These are phyloP conservation scores for Inosperma sp. DNA, from an alignment of 768 basidiomycete species.

Conservation along the genomic window DNA sequence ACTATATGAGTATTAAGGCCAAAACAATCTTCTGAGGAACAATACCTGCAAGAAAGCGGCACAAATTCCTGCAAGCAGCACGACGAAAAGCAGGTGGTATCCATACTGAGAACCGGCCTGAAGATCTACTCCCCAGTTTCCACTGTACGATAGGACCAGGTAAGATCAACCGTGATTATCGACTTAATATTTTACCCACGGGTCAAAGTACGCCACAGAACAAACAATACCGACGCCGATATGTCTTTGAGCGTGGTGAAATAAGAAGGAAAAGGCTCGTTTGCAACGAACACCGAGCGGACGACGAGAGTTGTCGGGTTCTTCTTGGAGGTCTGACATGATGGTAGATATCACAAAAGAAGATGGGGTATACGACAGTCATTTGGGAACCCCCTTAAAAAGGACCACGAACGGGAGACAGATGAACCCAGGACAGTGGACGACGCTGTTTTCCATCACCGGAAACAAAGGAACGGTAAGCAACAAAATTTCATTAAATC, in stretches of 20 bases:
- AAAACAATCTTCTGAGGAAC: not conserved
- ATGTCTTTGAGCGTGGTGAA: slow-evolving; percentile 57
- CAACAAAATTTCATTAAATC: slow-evolving; percentile 22
- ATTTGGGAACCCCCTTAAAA: not conserved
- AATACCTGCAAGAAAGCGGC: slow-evolving; percentile 77
- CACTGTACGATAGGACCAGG: slow-evolving; percentile 37
- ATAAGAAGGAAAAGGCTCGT: slow-evolving; percentile 28
- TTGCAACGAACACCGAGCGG: slow-evolving; percentile 25
- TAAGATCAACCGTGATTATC: slow-evolving; percentile 3
- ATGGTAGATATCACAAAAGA: slow-evolving; percentile 15
- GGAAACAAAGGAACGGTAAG: slow-evolving; percentile 40
- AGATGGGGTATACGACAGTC: slow-evolving; percentile 16
- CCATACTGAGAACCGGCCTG: slow-evolving; percentile 84
- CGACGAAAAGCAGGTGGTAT: slow-evolving; percentile 80
- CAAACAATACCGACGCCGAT: slow-evolving; percentile 84
- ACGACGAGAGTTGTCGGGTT: slow-evolving; percentile 10
- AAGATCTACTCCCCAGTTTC: slow-evolving; percentile 89
- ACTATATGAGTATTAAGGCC: not conserved
- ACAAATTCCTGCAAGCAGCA: slow-evolving; percentile 77
- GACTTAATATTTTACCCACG: slow-evolving; percentile 45
- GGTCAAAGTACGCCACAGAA: slow-evolving; percentile 85
- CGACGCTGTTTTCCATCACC: slow-evolving; percentile 20
- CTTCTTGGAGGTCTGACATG: slow-evolving; percentile 25
- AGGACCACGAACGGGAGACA: not conserved
- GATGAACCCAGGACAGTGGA: slow-evolving; percentile 38